Conservation (phyloP, 495 filamentous ascomycete genomes). For the Aspergillus baeticus region DNA sequence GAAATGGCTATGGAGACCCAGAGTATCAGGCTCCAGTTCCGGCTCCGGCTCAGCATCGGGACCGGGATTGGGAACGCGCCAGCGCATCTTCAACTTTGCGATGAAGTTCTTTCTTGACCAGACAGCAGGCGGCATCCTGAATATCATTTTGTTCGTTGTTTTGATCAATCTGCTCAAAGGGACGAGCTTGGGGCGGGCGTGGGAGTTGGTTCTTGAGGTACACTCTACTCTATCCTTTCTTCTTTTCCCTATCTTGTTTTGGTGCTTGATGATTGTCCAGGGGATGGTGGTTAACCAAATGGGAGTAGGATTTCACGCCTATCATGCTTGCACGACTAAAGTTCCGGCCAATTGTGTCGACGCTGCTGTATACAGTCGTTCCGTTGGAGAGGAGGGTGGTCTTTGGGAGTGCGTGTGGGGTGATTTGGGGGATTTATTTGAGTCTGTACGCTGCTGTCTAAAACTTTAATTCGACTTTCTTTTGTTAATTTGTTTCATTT, state of each 20-base stretch:
- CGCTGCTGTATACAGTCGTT: conserved; percentile 77
- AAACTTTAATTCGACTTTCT: neutral
- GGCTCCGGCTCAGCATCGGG: too few relatives aligned
- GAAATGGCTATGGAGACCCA: neutral
- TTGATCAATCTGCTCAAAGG: conserved; percentile 56
- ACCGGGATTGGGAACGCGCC: conserved; percentile 10
- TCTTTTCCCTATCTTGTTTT: neutral
- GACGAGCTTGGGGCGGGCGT: conserved; percentile 17
- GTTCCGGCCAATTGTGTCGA: conserved; percentile 80
- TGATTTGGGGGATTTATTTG: conserved; percentile 87
- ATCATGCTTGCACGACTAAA: conserved; percentile 74
- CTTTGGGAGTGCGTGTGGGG: conserved; percentile 73
- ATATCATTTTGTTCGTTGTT: conserved; percentile 73
- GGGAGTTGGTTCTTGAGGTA: conserved; percentile 41
- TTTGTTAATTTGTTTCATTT: neutral
- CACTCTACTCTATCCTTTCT: conserved; percentile 10
- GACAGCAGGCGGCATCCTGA: conserved; percentile 69
- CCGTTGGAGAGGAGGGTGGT: conserved; percentile 74
- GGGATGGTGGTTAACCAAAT: conserved; percentile 1
- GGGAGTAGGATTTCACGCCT: conserved; percentile 58
- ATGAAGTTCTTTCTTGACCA: conserved; percentile 86
- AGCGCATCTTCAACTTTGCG: conserved; percentile 60
- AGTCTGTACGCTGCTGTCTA: conserved; percentile 61
- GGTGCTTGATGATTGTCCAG: neutral
- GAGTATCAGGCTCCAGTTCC: too few relatives aligned